Conservation (phyloP, 371 early-diverging fungal species). For the Mucor indicus region DNA sequence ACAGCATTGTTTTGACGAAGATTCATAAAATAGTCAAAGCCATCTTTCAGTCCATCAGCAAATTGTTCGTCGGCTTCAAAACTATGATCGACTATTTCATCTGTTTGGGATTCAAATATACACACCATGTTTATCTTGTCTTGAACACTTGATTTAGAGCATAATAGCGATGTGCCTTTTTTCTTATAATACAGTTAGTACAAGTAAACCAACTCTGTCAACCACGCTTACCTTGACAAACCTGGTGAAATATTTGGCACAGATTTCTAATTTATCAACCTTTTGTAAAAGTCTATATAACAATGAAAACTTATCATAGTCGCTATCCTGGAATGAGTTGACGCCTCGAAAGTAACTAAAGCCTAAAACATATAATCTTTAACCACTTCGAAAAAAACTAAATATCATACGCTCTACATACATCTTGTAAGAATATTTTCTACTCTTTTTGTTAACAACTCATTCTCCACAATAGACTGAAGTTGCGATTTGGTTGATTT, state of each 20-base stretch:
- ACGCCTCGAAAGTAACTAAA: slow-evolving; percentile 63
- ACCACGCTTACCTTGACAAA: slow-evolving; percentile 36
- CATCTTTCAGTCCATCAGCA: slow-evolving; percentile 67
- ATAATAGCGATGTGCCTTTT: slow-evolving; percentile 29
- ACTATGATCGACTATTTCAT: slow-evolving; percentile 59
- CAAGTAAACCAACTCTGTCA: too few relatives aligned
- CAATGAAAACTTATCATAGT: slow-evolving; percentile 54
- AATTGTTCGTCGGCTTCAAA: slow-evolving; percentile 70
- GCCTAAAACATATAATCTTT: too few relatives aligned
- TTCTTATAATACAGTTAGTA: slow-evolving; percentile 11
- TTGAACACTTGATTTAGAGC: slow-evolving; percentile 14
- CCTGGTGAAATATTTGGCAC: slow-evolving; percentile 29
- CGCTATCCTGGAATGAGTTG: slow-evolving; percentile 8
- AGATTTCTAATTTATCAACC: slow-evolving; percentile 31
- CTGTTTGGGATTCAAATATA: slow-evolving; percentile 66
- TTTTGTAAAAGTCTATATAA: slow-evolving; percentile 50
- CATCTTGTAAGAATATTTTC: slow-evolving; percentile 65
- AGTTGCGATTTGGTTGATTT: slow-evolving; percentile 72
- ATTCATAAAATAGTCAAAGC: slow-evolving; percentile 85
- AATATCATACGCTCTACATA: too few relatives aligned
- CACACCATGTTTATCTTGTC: slow-evolving; percentile 33
- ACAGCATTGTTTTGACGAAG: slow-evolving; percentile 79
- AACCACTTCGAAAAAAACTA: too few relatives aligned
- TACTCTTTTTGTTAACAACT: slow-evolving; percentile 66
- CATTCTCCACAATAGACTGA: slow-evolving; percentile 62